Conservation (phyloP, 129 eudicot species). For the Helianthus tuberosus region DNA sequence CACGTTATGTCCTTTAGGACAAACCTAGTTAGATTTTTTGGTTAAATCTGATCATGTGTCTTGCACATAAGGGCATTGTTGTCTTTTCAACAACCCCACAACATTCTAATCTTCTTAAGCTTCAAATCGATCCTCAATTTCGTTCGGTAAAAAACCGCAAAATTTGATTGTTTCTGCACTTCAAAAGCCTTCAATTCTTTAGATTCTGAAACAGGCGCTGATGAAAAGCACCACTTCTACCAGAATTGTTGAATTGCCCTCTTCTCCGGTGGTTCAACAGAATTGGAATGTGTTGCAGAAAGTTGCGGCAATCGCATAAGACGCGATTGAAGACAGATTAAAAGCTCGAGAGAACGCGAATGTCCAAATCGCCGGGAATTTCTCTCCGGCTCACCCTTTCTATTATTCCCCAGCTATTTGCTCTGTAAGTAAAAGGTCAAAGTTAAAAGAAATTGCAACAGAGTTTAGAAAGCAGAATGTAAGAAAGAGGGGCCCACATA, state of each 20-base stretch:
- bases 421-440: no score
- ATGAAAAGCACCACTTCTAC: neutral
- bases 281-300: constrained; percentile 62
- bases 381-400: no score
- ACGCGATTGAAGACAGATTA: constrained; percentile 10
- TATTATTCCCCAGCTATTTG: no score
- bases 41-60: no score
- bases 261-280: constrained; percentile 5
- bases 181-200: neutral
- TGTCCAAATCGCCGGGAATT: constrained; percentile 58
- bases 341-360: constrained; percentile 42
- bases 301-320: constrained; percentile 60
- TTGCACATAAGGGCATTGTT: no score
- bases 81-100: neutral
- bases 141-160: neutral
- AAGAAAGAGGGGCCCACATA: no score
- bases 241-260: no score
- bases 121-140: neutral
- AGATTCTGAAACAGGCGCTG: neutral
- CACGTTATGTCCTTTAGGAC: no score
- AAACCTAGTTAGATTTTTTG: no score
- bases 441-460: no score
- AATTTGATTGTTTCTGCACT: neutral
- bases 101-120: neutral
- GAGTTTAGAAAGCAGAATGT: no score